A percentile compares a stretch with the other conserved stretches of the same genome.
Conservation (phyloP, 2,329 filamentous ascomycete species). For the Boeremia lycopersici region DNA sequence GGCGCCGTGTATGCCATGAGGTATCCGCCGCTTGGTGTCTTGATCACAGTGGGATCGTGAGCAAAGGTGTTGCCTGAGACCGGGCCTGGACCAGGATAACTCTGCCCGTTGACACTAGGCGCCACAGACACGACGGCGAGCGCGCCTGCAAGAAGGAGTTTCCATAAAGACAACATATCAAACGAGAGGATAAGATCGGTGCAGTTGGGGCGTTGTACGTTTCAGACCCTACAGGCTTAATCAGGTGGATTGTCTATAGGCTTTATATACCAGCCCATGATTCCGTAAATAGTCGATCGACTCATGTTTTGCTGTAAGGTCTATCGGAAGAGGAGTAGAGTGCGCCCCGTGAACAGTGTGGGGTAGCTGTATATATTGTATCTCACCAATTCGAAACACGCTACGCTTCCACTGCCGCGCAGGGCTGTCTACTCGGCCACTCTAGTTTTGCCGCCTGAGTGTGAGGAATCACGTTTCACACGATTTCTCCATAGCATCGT, state of each 20-base stretch:
- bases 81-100: conserved; percentile 5
- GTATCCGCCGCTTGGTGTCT: conserved; percentile 11
- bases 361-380: neutral
- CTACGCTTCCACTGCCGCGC: neutral
- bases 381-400: neutral
- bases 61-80: conserved; percentile 5
- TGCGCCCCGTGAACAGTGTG: no score
- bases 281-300: neutral
- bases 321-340: neutral
- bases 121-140: conserved; percentile 4
- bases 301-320: neutral
- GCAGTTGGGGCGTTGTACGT: neutral
- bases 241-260: neutral
- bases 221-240: neutral
- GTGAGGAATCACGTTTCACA: no score
- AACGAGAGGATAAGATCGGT: neutral
- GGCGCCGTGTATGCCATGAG: conserved; percentile 13
- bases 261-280: neutral
- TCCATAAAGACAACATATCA: conserved; percentile 9
- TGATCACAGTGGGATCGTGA: conserved; percentile 16
- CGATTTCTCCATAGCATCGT: no score
- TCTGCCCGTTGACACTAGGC: conserved; percentile 7
- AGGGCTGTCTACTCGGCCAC: no score
- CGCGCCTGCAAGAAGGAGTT: conserved; percentile 7
- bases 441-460: no score